phyloP scores from a whole-genome alignment of 2,329 filamentous ascomycete species.

The Echinosphaeria canescens region DNA sequence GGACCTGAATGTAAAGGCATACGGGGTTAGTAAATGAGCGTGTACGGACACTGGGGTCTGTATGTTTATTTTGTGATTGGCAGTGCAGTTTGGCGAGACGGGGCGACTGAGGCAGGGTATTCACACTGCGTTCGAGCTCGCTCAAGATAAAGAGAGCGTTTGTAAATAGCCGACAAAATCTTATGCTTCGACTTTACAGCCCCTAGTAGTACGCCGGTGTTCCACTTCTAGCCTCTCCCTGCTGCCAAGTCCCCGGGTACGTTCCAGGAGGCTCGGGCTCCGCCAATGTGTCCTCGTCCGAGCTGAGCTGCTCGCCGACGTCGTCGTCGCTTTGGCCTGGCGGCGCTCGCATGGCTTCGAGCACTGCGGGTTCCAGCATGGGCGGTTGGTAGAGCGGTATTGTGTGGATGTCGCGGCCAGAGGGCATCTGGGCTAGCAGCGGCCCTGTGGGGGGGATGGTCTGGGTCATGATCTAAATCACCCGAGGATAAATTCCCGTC shows the following conservation, averaged over 20 bases:
- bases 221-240: constrained; percentile 15
- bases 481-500: constrained; percentile 4
- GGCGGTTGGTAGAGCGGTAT: constrained; percentile 47
- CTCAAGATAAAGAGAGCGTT: no score
- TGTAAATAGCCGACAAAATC: no score
- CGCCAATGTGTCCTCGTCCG: constrained; percentile 16
- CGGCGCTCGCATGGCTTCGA: constrained; percentile 38
- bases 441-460: constrained; percentile 48
- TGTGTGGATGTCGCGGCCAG: constrained; percentile 66
- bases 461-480: constrained; percentile 78
- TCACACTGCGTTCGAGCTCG: no score
- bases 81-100: no score
- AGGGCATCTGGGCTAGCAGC: constrained; percentile 61
- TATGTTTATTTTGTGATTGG: no score
- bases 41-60: no score
- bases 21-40: no score
- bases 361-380: constrained; percentile 35
- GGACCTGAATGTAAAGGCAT: no score
- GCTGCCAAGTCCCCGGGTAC: constrained; percentile 26
- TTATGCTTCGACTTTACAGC: no score
- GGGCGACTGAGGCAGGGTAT: no score
- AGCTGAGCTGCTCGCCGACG: constrained; percentile 17
- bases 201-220: constrained; percentile 15
- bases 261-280: constrained; percentile 18
- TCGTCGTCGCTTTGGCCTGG: constrained; percentile 24